Base-by-base conservation (phyloP, 2,329 filamentous ascomycete genomes). In the Talaromyces sp. region DNA sequence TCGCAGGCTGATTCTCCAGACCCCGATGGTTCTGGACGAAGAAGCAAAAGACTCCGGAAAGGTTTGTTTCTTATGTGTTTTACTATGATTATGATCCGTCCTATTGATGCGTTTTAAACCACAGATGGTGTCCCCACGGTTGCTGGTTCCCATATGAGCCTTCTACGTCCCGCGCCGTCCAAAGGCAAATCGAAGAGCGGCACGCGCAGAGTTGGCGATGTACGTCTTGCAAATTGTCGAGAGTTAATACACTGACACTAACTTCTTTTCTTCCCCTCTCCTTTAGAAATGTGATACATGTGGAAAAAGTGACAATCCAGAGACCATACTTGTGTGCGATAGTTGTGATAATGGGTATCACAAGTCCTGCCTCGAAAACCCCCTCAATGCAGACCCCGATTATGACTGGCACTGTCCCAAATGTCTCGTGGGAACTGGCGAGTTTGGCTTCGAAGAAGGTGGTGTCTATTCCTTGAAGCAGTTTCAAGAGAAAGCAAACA, bases 361-460 rank as follows among this genome's bases (percentile, higher is more conserved):
- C 71, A 90, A 88, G 67, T 83, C 86, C 62, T 99, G 94, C 69
- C 83, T 97, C 21, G 94, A 99, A 65, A 93, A 92, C 35, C 91
- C 90, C 1, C 78, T 96, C 50, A 89, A 88, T 67, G 79, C 83
- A 9, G 86, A 89, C 64, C 91, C 92, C 0, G 89, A 94, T 26
- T 83, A 87, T 57, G 94, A 97, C 70, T 99, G 94, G 94, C 93
- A 97, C 72, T 99, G 94, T 67, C 89, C 94, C 0, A 86, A 92
- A 69, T 99, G 94, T 72, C 84, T 99, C 27, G 94, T 99, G 26
- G 94, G 94, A 53, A 96, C 96, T 60, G 92, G 93, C 43, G 92
- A 97, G 65, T 99, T 96, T 69, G 94, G 94, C 0, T 99, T 99
- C 63, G 93, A 97, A 71, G 94, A 99, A 74, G 94, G 94, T 26